These are phyloP conservation scores for Brettanomyces anomalus DNA, from an alignment of 805 yeast genomes.

Conservation along the genomic window DNA sequence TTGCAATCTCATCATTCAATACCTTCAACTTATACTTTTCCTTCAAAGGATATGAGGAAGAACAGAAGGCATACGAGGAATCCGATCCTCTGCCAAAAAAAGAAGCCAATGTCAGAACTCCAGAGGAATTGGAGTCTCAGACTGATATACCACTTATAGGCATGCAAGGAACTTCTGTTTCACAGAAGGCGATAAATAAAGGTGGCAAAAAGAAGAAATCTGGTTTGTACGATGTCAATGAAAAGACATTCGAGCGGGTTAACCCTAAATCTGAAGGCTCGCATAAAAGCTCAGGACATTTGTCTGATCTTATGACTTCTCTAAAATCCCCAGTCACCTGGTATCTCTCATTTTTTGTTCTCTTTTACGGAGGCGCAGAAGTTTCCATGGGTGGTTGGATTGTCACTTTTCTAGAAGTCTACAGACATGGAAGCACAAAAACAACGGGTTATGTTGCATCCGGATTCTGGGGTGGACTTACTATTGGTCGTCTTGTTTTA, in stretches of 20 bases:
- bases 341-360: conserved; percentile 42
- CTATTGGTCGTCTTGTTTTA: conserved; percentile 52
- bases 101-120: background rate
- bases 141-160: background rate
- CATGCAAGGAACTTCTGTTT: background rate
- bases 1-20: conserved; percentile 29
- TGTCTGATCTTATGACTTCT: conserved; percentile 26
- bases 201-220: background rate
- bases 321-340: conserved; percentile 33
- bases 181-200: background rate
- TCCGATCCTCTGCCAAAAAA: conserved; percentile 15
- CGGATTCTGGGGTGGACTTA: conserved; percentile 66
- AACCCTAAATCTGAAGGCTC: background rate
- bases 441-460: conserved; percentile 56
- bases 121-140: background rate
- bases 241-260: conserved; percentile 1
- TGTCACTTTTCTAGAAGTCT: conserved; percentile 49
- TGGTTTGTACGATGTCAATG: background rate
- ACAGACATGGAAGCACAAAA: conserved; percentile 39
- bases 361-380: conserved; percentile 63
- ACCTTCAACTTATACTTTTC: conserved; percentile 29
- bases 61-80: conserved; percentile 29
- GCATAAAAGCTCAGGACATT: background rate
- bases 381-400: conserved; percentile 66
- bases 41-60: conserved; percentile 41